phyloP scores from a whole-genome alignment of 2,329 filamentous ascomycete genomes.

The Penicillium brasilianum region DNA sequence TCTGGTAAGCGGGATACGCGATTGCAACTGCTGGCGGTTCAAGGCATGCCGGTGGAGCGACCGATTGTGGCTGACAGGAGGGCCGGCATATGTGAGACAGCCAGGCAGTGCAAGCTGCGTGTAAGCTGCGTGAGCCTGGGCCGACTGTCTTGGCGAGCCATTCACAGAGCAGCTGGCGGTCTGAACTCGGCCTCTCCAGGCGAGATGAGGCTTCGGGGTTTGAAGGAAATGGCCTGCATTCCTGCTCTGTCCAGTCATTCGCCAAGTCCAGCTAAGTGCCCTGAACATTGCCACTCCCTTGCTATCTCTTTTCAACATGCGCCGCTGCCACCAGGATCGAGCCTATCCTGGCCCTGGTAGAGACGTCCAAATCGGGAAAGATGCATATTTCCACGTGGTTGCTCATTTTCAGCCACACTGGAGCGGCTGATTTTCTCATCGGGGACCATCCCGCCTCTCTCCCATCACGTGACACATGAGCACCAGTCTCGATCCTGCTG shows the following conservation, averaged over 20 bases:
- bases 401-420: too few species aligned
- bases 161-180: background rate
- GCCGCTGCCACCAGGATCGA: background rate
- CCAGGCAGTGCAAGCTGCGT: background rate
- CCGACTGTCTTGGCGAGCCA: background rate
- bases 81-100: background rate
- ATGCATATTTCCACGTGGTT: background rate
- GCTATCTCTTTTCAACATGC: background rate
- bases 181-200: background rate
- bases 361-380: background rate
- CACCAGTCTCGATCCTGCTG: too few species aligned
- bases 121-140: background rate
- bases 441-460: too few species aligned
- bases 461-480: background rate
- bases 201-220: background rate
- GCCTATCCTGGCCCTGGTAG: background rate
- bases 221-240: background rate
- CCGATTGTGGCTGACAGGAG: background rate
- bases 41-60: background rate
- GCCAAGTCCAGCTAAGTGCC: too few species aligned
- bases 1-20: background rate
- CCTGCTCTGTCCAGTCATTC: too few species aligned
- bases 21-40: background rate
- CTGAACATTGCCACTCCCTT: background rate
- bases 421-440: too few species aligned